A percentile compares a stretch with the other conserved stretches of the same genome.
Evolutionary conservation across 116 monocot species (phyloP).

Genomic region (Iris pallida): DNA sequence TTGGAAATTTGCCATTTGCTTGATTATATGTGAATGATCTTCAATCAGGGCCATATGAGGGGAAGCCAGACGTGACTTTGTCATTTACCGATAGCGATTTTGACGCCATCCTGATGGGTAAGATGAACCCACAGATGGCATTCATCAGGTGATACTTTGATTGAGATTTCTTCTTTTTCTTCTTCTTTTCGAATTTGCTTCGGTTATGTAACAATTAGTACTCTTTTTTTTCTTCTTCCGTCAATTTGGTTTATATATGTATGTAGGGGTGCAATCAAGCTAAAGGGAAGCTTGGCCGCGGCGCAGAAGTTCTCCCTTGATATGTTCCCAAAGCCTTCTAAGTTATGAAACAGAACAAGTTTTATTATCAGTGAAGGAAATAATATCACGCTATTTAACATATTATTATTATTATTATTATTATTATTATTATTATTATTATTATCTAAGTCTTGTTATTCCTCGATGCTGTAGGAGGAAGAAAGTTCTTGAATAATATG

Average conservation of each 20-base stretch:
- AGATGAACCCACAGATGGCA: slow-evolving; percentile 95
- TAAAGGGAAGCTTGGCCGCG: slow-evolving; percentile 89
- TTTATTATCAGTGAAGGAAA: not conserved
- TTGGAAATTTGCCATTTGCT: too few relatives aligned
- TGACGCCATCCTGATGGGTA: slow-evolving; percentile 64
- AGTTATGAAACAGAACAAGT: slow-evolving; percentile 42
- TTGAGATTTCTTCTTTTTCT: not conserved
- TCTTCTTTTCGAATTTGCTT: not conserved
- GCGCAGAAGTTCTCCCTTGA: slow-evolving; percentile 98
- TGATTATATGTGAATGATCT: too few relatives aligned
- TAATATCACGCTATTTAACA: too few relatives aligned
- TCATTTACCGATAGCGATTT: slow-evolving; percentile 87
- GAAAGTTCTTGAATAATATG: too few relatives aligned
- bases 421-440: too few relatives aligned
- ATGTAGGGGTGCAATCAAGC: slow-evolving; percentile 82
- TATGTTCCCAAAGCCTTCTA: slow-evolving; percentile 93
- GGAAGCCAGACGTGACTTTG: slow-evolving; percentile 90
- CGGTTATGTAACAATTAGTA: not conserved
- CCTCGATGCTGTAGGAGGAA: too few relatives aligned
- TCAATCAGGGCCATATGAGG: slow-evolving; percentile 58
- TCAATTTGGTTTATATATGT: slow-evolving; percentile 8
- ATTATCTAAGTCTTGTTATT: too few relatives aligned
- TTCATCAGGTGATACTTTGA: slow-evolving; percentile 55
- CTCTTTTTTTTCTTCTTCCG: not conserved
- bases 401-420: too few relatives aligned